phyloP scores from a whole-genome alignment of 2,329 filamentous ascomycete genomes.

The Fusarium domesticum region DNA sequence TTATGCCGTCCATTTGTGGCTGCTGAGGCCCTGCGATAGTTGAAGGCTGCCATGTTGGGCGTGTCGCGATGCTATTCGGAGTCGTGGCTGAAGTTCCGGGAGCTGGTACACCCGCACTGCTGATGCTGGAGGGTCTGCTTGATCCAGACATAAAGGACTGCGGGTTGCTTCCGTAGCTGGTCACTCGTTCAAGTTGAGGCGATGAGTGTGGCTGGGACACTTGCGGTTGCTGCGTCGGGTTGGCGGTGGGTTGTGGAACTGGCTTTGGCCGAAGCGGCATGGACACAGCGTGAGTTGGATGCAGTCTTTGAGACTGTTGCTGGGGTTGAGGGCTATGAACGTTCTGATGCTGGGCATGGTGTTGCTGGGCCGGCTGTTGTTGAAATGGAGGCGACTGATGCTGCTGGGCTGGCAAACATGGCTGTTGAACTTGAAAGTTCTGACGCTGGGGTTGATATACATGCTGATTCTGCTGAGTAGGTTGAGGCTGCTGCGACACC shows the following conservation, averaged over 20 bases:
- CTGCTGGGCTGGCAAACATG: background rate
- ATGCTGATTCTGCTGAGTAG: background rate
- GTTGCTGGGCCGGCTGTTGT: background rate
- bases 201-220: too few species aligned
- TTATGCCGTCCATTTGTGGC: background rate
- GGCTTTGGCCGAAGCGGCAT: conserved; percentile 1
- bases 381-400: background rate
- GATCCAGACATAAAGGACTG: conserved; percentile 1
- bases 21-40: conserved; percentile 1
- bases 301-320: conserved; percentile 3
- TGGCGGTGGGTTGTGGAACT: conserved; percentile 1
- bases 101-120: conserved; percentile 9
- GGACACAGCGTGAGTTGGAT: conserved; percentile 1
- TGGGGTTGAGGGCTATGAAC: too few species aligned
- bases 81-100: conserved; percentile 10
- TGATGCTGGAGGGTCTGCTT: conserved; percentile 12
- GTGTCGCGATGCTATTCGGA: conserved; percentile 2
- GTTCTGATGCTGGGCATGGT: background rate
- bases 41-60: conserved; percentile 10
- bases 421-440: background rate
- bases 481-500: background rate
- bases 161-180: conserved; percentile 6
- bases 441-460: conserved; percentile 1
- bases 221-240: conserved; percentile 3
- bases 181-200: conserved; percentile 4